Evolutionary conservation across 2,329 filamentous ascomycete genomes (phyloP).

Genomic region (Fusarium floridanum): DNA sequence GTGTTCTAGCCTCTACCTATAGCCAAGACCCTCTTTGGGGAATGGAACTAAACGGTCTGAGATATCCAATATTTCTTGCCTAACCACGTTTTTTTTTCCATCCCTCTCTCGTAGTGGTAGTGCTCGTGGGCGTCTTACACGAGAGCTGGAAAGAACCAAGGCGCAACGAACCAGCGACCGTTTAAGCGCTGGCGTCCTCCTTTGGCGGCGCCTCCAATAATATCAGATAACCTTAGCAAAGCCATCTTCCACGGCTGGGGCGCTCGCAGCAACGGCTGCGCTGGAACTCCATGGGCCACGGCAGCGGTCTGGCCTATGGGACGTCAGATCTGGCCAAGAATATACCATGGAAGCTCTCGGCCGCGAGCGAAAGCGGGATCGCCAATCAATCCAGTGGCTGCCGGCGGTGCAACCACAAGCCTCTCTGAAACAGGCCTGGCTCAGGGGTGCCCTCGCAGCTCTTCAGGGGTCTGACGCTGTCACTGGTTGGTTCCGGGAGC

Average conservation of each 20-base stretch:
- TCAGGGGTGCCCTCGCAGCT: slow-evolving; percentile 32
- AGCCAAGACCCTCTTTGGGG: slow-evolving; percentile 7
- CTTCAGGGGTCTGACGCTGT: slow-evolving; percentile 33
- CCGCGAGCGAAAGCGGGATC: slow-evolving; percentile 20
- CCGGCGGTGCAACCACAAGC: slow-evolving; percentile 23
- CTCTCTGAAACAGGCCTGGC: slow-evolving; percentile 46
- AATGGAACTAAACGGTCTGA: slow-evolving; percentile 12
- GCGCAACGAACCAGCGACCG: slow-evolving; percentile 25
- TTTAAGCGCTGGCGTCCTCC: slow-evolving; percentile 23
- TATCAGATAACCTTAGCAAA: background rate
- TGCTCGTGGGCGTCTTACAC: slow-evolving; percentile 16
- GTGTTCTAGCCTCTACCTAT: slow-evolving; percentile 6
- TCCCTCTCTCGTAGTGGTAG: background rate
- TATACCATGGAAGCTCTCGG: slow-evolving; percentile 42
- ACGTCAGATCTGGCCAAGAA: slow-evolving; percentile 31
- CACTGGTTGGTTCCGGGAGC: slow-evolving; percentile 27
- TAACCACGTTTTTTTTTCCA: background rate
- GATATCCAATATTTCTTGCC: slow-evolving; percentile 21
- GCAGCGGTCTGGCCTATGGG: slow-evolving; percentile 35
- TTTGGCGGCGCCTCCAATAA: slow-evolving; percentile 1
- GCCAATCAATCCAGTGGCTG: slow-evolving; percentile 35
- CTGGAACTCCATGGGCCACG: background rate
- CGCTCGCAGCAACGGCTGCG: slow-evolving; percentile 29
- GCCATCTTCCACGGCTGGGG: slow-evolving; percentile 27
- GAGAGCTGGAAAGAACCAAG: slow-evolving; percentile 11